These are phyloP conservation scores for Fusarium lateritium DNA, from an alignment of 2,329 filamentous ascomycete species.

Conservation along the genomic window DNA sequence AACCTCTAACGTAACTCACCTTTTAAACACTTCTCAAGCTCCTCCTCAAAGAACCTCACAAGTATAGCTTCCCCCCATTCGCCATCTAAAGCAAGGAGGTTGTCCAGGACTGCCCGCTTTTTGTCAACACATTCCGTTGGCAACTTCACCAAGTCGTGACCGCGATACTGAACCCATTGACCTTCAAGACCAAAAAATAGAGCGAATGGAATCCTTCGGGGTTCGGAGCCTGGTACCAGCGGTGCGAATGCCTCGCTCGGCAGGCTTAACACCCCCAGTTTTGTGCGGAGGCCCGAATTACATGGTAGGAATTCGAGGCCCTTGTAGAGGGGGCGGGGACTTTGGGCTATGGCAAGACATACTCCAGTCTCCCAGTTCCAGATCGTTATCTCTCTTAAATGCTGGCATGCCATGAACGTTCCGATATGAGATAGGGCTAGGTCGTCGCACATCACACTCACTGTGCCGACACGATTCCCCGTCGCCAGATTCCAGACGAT, in stretches of 20 bases:
- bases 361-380: not conserved
- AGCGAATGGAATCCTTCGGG: not conserved
- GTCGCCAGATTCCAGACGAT: not conserved
- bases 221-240: not conserved
- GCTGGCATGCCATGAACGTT: not conserved
- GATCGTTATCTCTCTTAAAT: not conserved
- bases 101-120: fast-evolving
- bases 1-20: no score
- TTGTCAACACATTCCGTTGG: not conserved
- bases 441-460: no score
- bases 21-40: no score
- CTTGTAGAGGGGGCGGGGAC: no score
- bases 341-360: not conserved
- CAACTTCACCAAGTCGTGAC: not conserved
- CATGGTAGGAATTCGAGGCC: not conserved
- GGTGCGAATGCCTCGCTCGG: not conserved
- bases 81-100: not conserved
- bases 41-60: not conserved
- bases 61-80: not conserved
- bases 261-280: not conserved
- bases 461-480: not conserved
- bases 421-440: not conserved
- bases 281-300: not conserved
- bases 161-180: not conserved
- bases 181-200: no score